These are phyloP conservation scores for Thymus mandschuricus DNA, from an alignment of 257 asterid genomes.

Conservation along the genomic window DNA sequence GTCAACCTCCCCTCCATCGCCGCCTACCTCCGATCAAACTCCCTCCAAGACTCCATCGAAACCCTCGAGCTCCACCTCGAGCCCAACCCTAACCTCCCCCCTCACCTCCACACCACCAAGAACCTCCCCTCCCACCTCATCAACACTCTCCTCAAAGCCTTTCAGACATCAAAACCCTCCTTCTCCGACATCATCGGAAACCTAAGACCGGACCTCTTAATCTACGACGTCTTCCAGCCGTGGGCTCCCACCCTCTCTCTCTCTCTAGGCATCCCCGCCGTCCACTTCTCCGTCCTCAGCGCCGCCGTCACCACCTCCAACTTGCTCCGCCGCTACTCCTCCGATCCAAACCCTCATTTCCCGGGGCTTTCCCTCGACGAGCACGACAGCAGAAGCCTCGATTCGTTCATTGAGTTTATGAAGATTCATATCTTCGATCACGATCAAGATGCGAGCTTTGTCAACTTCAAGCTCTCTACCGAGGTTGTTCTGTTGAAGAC, in stretches of 20 bases:
- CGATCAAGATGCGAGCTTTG: conserved; percentile 16
- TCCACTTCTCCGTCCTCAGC: conserved; percentile 30
- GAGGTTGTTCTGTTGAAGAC: conserved; percentile 12
- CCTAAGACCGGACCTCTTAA: conserved; percentile 38
- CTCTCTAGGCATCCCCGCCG: conserved; percentile 41
- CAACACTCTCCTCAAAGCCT: conserved; percentile 32
- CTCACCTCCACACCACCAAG: conserved; percentile 53
- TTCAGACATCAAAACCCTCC: conserved; percentile 32
- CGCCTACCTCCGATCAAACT: not conserved
- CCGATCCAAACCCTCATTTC: conserved; percentile 30
- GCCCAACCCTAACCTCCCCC: conserved; percentile 42
- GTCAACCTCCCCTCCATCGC: conserved; percentile 41
- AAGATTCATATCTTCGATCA: not conserved
- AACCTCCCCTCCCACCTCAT: conserved; percentile 44
- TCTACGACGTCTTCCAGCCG: conserved; percentile 49
- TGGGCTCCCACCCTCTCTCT: conserved; percentile 45
- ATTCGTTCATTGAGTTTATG: not conserved
- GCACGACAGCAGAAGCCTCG: conserved; percentile 15
- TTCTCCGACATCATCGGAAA: conserved; percentile 31
- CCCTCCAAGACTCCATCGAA: conserved; percentile 26
- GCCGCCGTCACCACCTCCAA: conserved; percentile 19
- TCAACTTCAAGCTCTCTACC: not conserved
- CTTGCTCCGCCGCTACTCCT: conserved; percentile 24
- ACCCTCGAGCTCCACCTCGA: conserved; percentile 39
- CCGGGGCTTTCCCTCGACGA: conserved; percentile 8